Conservation (phyloP, 2,329 filamentous ascomycete species). For the Helotiales sp. region DNA sequence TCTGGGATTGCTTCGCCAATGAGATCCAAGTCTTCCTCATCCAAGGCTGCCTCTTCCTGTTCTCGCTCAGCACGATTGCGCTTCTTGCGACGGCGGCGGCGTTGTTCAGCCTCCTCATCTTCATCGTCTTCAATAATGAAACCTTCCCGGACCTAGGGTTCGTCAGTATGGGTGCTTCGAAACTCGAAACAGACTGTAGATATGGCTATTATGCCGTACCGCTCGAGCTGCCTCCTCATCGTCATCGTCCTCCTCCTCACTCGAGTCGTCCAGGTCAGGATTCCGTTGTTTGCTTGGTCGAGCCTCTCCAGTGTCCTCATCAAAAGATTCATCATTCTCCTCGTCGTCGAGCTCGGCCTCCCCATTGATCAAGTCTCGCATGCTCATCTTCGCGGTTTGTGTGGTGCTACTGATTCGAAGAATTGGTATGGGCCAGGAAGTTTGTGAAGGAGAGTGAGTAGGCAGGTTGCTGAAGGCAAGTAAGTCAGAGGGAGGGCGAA, state of each 20-base stretch:
- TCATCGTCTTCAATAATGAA: slow-evolving; percentile 90
- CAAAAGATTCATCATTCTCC: slow-evolving; percentile 79
- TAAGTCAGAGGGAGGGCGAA: not conserved
- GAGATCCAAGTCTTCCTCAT: slow-evolving; percentile 94
- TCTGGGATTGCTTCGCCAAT: slow-evolving; percentile 84
- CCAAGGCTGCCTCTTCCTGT: slow-evolving; percentile 81
- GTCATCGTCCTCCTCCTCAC: slow-evolving; percentile 90
- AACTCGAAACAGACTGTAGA: not conserved
- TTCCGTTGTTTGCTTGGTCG: slow-evolving; percentile 49
- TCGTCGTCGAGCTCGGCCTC: slow-evolving; percentile 89
- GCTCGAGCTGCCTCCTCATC: slow-evolving; percentile 83
- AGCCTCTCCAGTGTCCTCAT: slow-evolving; percentile 73
- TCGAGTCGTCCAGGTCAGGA: slow-evolving; percentile 75
- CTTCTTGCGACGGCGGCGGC: slow-evolving; percentile 65
- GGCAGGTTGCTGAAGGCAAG: not conserved
- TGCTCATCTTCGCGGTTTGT: slow-evolving; percentile 59
- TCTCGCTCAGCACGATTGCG: slow-evolving; percentile 78
- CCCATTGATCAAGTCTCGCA: slow-evolving; percentile 80
- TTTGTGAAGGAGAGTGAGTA: not conserved
- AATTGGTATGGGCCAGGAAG: not conserved
- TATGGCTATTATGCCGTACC: slow-evolving; percentile 52
- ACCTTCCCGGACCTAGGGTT: slow-evolving; percentile 78
- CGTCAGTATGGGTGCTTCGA: slow-evolving; percentile 21
- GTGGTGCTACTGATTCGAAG: not conserved
- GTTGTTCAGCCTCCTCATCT: slow-evolving; percentile 71